Evolutionary conservation across 2,329 filamentous ascomycete genomes (phyloP).

Genomic region (Xylariaceae sp.): DNA sequence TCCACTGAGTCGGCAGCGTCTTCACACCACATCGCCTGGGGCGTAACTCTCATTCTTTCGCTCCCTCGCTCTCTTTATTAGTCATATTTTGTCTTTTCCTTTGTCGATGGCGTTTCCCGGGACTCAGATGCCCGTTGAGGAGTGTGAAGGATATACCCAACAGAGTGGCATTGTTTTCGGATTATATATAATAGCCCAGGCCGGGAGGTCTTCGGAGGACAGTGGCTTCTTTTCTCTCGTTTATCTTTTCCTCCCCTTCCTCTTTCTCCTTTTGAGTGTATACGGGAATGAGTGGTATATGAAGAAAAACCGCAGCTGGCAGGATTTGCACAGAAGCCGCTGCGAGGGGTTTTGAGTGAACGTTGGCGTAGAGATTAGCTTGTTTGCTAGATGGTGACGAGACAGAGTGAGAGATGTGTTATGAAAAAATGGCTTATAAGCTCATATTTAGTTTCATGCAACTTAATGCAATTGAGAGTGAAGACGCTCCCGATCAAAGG

Average conservation of each 20-base stretch:
- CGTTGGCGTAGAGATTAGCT: background rate
- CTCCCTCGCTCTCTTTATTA: background rate
- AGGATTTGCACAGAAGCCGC: background rate
- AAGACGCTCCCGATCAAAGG: background rate
- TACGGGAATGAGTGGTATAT: background rate
- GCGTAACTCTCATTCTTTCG: conserved; percentile 2
- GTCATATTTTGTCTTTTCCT: conserved; percentile 1
- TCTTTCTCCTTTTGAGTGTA: background rate
- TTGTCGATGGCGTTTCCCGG: conserved; percentile 24
- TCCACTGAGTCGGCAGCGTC: background rate
- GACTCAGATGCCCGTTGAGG: conserved; percentile 21
- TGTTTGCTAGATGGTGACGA: background rate
- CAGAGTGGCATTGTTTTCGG: conserved; percentile 19
- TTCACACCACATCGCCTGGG: background rate
- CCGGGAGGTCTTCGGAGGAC: conserved; percentile 1
- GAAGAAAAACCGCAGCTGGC: background rate
- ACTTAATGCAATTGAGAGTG: background rate
- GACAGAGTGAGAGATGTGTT: background rate
- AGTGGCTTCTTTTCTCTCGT: background rate
- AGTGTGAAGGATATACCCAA: conserved; percentile 29
- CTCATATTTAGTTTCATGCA: background rate
- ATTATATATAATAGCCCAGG: conserved; percentile 2
- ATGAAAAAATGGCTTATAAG: background rate
- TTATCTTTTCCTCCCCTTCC: background rate
- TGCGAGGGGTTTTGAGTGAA: background rate